Percentiles rank a stretch among this genome's conserved stretches.
Conservation (phyloP, 108 stramenopile genomes). For the Mayamaea pseudoterrestris region DNA sequence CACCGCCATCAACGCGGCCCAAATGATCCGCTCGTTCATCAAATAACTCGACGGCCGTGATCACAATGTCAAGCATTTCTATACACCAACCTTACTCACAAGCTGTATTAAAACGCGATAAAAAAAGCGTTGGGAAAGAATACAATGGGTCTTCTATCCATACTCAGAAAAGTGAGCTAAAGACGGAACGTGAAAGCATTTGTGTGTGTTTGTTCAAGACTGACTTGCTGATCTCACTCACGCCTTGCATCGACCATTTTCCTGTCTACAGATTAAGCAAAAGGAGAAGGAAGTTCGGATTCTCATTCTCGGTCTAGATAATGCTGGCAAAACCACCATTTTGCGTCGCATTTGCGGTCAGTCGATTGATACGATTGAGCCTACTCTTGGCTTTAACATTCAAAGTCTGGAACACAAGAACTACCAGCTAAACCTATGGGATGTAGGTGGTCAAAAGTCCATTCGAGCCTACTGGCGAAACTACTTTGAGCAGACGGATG, state of each 20-base stretch:
- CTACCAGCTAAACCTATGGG: constrained; percentile 85
- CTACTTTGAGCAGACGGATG: constrained; percentile 98
- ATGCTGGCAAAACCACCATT: constrained; percentile 94
- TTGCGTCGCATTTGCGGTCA: constrained; percentile 88
- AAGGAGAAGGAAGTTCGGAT: constrained; percentile 96
- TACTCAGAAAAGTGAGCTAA: constrained; percentile 59
- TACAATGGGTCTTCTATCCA: constrained; percentile 64
- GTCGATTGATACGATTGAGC: constrained; percentile 86
- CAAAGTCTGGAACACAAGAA: constrained; percentile 83
- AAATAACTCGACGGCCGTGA: too few species aligned
- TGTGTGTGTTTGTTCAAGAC: not conserved
- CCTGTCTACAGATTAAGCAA: constrained; percentile 70
- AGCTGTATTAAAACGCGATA: not conserved
- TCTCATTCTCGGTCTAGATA: constrained; percentile 92
- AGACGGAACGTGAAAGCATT: not conserved
- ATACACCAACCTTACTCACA: too few species aligned
- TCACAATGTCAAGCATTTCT: too few species aligned
- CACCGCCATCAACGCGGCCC: too few species aligned
- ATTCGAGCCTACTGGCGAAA: constrained; percentile 99
- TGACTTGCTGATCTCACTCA: constrained; percentile 1
- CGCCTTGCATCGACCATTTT: not conserved
- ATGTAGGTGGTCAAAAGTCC: constrained; percentile 98
- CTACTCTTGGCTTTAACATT: constrained; percentile 97
- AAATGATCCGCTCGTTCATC: too few species aligned
- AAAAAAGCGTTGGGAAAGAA: too few species aligned